Evolutionary conservation across 1,284 basidiomycete genomes (phyloP).

Genomic region (Dichomitus squalens): DNA sequence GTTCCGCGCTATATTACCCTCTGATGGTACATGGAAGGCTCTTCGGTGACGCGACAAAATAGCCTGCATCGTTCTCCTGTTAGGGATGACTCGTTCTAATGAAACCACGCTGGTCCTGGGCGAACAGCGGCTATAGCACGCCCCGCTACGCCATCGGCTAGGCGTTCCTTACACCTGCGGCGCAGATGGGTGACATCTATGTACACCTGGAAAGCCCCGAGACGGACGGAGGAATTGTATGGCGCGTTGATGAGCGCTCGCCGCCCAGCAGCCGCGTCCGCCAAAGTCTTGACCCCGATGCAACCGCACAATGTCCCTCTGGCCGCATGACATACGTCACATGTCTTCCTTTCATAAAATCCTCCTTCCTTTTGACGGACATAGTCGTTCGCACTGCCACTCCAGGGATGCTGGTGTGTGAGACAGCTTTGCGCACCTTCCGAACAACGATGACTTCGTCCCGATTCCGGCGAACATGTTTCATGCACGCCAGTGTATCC

Average conservation of each 20-base stretch:
- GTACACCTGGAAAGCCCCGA: not conserved
- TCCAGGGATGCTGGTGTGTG: not conserved
- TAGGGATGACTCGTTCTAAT: too few species aligned
- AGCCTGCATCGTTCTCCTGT: not conserved
- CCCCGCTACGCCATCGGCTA: not conserved
- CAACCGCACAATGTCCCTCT: not conserved
- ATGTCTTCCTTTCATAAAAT: not conserved
- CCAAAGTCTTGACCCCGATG: not conserved
- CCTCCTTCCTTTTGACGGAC: not conserved
- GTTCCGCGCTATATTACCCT: not conserved
- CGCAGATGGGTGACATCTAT: not conserved
- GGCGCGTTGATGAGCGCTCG: not conserved
- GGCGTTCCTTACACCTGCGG: not conserved
- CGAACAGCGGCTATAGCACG: not conserved
- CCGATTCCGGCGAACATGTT: too few species aligned
- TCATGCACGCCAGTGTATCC: not conserved
- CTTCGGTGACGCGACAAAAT: not conserved
- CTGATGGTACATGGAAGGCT: not conserved
- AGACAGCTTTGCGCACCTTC: not conserved
- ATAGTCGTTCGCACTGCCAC: not conserved
- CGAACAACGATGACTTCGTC: not conserved
- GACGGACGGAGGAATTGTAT: not conserved
- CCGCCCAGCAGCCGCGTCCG: not conserved
- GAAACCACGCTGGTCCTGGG: not conserved
- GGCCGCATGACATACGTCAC: not conserved